Evolutionary conservation across 23 red algal genomes (phyloP).

Genomic region (Chondrus crispus): DNA sequence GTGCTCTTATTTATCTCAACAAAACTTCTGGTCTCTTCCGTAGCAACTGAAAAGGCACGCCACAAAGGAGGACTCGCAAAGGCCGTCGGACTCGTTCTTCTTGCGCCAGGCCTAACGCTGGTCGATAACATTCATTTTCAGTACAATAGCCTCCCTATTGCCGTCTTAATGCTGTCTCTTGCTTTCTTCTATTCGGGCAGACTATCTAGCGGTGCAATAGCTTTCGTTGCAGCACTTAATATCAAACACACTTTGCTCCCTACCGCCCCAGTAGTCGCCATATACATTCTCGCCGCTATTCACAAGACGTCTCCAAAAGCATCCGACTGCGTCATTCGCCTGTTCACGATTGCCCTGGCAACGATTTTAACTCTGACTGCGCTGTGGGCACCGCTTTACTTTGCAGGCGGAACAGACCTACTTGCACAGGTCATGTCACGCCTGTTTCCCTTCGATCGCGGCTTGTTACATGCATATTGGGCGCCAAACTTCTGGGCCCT

Average conservation of each 20-base stretch:
- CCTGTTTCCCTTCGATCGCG: slow-evolving; percentile 84
- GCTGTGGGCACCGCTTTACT: slow-evolving; percentile 22
- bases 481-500: slow-evolving; percentile 93
- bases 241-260: slow-evolving; percentile 77
- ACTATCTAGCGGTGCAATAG: background rate
- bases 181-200: slow-evolving; percentile 12
- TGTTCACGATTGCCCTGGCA: background rate
- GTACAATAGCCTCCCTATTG: slow-evolving; percentile 79
- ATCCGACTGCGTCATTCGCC: no score
- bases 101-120: slow-evolving; percentile 57
- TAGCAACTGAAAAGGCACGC: no score
- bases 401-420: background rate
- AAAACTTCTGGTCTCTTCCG: background rate
- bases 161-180: slow-evolving; percentile 51
- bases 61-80: background rate
- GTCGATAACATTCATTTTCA: slow-evolving; percentile 99
- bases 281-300: slow-evolving; percentile 37
- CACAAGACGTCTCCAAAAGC: no score
- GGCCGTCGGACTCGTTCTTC: background rate
- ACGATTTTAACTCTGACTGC: background rate
- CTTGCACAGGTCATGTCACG: slow-evolving; percentile 12
- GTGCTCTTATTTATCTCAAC: slow-evolving; percentile 15
- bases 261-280: slow-evolving; percentile 33
- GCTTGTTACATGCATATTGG: slow-evolving; percentile 96
- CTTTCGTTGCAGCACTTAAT: slow-evolving; percentile 55